phyloP scores from a whole-genome alignment of 345 rosid genomes.

The Linum lewisii region DNA sequence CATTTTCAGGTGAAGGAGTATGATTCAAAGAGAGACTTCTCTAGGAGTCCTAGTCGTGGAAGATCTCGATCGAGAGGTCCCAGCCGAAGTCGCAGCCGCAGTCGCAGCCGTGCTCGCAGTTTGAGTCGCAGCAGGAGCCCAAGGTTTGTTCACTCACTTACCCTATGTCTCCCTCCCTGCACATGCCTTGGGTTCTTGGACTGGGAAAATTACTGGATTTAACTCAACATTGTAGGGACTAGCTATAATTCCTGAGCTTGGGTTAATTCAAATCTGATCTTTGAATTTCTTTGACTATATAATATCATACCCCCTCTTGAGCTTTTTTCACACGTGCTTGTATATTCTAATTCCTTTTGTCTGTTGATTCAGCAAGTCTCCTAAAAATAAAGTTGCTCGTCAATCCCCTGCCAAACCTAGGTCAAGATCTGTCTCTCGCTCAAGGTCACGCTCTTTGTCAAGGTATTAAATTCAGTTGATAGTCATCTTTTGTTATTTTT shows the following conservation, averaged over 20 bases:
- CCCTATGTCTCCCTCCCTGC: not conserved
- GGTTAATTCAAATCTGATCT: not conserved
- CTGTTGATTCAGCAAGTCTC: constrained; percentile 57
- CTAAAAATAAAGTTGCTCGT: constrained; percentile 47
- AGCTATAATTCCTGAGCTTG: not conserved
- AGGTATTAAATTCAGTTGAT: constrained; percentile 30
- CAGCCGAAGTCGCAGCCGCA: constrained; percentile 17
- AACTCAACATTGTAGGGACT: not conserved
- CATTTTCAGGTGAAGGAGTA: constrained; percentile 22
- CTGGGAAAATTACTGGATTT: not conserved
- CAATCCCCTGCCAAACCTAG: constrained; percentile 59
- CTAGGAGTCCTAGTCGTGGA: constrained; percentile 25
- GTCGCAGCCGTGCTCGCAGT: constrained; percentile 39
- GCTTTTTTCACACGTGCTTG: too few species aligned
- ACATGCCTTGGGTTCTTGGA: constrained; percentile 12
- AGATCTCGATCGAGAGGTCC: constrained; percentile 22
- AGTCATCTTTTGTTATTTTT: not conserved
- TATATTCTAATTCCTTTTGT: not conserved
- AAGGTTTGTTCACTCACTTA: constrained; percentile 30
- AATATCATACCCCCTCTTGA: not conserved
- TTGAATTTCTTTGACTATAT: not conserved
- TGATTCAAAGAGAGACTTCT: constrained; percentile 25
- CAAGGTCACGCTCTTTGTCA: constrained; percentile 54
- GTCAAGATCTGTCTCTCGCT: constrained; percentile 52
- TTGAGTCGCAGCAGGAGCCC: constrained; percentile 35